Conservation (phyloP, 164 flowering plant genomes). For the Magnolia kwangsiensis region DNA sequence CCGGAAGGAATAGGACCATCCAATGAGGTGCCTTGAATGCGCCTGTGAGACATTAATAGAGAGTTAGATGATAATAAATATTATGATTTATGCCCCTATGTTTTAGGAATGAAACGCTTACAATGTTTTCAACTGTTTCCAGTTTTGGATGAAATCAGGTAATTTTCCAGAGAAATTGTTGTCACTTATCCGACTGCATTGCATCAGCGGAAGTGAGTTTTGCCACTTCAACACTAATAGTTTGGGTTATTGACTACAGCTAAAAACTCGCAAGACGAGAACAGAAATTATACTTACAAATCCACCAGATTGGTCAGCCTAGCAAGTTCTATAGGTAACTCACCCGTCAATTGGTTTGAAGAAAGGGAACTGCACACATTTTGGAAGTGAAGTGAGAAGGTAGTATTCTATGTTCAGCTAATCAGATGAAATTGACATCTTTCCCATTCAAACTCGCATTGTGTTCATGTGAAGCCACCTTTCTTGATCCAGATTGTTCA, state of each 20-base stretch:
- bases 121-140: constrained; percentile 30
- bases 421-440: background rate
- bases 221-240: background rate
- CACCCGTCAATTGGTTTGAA: constrained; percentile 24
- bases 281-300: constrained; percentile 10
- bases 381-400: background rate
- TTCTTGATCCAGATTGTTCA: too few species aligned
- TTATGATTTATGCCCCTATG: too few species aligned
- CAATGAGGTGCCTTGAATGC: constrained; percentile 55
- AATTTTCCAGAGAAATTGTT: constrained; percentile 39
- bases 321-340: constrained; percentile 18
- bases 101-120: constrained; percentile 16
- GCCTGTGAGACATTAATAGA: constrained; percentile 27
- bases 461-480: too few species aligned
- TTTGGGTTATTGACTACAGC: background rate
- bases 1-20: constrained; percentile 60
- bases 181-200: constrained; percentile 37
- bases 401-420: background rate
- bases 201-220: background rate
- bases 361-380: constrained; percentile 21
- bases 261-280: background rate
- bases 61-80: background rate
- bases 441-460: too few species aligned
- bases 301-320: constrained; percentile 16
- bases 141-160: constrained; percentile 31